Evolutionary conservation across 345 rosid species (phyloP), one percentile per base, ranked within the genome.

Genomic region (Eucalyptus dawsonii): DNA sequence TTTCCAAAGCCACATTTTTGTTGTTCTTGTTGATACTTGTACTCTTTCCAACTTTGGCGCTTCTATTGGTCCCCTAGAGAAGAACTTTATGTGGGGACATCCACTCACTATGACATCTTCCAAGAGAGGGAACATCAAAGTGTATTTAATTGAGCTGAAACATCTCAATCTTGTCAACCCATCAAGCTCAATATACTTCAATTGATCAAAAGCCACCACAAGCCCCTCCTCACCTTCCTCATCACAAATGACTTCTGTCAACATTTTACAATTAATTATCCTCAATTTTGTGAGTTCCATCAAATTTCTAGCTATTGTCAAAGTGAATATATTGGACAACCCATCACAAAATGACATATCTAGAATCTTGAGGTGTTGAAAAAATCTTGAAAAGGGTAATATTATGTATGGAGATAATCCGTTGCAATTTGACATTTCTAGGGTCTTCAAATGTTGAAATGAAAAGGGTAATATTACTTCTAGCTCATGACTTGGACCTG

Each of bases 371-470:
- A 72, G 81, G 44, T 72, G 44, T 37, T 10, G 45, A 72, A 19
- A 34, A 2, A 9, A 5, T 19, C 1, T 0, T 29, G 34, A 6
- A 11, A 13, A 15, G 8, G 54, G 9, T 51, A 51, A 16, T 51
- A 51, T 16, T 2, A 2, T 2, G 19, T 15, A 50, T 15, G 53
- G 53, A 50, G 81, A 72, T 9, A 34, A 34, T 24, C 7, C 81
- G 2, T 19, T 1, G 0, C 81, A 72, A 9, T 11, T 0, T 5
- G 2, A 34, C 81, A 72, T 3, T 3, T 72, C 45, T 17, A 72
- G 14, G 11, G 81, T 72, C 81, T 19, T 72, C 25, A 72, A 42
- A 11, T 72, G 44, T 37, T 10, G 25, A 72, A 19, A 34, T 29
- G 72, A 13, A 12, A 29, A 29, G 0, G 72, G 72, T 14, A 27